phyloP scores from a whole-genome alignment of 768 basidiomycete genomes.

The Pulveroboletus ravenelii region DNA sequence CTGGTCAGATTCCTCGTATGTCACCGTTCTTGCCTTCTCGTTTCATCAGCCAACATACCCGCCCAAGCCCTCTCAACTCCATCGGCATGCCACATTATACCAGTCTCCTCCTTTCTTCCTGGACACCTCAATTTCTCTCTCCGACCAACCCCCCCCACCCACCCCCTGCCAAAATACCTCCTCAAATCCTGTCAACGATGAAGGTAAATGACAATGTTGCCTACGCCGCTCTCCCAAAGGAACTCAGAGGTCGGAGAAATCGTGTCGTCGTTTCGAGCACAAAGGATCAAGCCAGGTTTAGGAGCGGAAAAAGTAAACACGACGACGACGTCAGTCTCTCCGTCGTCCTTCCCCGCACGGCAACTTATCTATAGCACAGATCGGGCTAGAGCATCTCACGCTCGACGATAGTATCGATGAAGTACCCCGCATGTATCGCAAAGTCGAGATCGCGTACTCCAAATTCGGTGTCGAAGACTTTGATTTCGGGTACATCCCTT shows the following conservation, averaged over 20 bases:
- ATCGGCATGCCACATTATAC: slow-evolving; percentile 88
- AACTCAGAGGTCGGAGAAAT: slow-evolving; percentile 80
- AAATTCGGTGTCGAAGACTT: slow-evolving; percentile 99
- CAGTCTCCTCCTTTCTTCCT: slow-evolving; percentile 64
- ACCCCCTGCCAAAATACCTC: slow-evolving; percentile 73
- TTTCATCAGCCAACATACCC: background rate
- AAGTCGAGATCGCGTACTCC: slow-evolving; percentile 96
- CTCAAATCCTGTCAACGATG: slow-evolving; percentile 70
- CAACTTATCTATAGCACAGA: slow-evolving; percentile 28
- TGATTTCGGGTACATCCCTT: slow-evolving; percentile 78
- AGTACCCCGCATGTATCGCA: slow-evolving; percentile 78
- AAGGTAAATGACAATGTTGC: slow-evolving; percentile 86
- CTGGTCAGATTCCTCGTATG: slow-evolving; percentile 84
- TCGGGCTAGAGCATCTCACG: slow-evolving; percentile 49
- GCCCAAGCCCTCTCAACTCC: slow-evolving; percentile 71
- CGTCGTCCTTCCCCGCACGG: background rate
- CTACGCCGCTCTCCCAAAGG: slow-evolving; percentile 84
- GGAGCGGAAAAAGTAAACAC: slow-evolving; percentile 66
- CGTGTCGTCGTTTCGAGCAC: slow-evolving; percentile 48
- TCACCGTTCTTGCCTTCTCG: background rate
- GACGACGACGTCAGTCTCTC: slow-evolving; percentile 37
- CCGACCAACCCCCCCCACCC: slow-evolving; percentile 47
- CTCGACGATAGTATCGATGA: slow-evolving; percentile 52
- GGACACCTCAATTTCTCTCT: slow-evolving; percentile 53
- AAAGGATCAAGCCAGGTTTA: slow-evolving; percentile 70